These are phyloP conservation scores for Suillus americanus DNA, from an alignment of 768 basidiomycete genomes.

Conservation along the genomic window DNA sequence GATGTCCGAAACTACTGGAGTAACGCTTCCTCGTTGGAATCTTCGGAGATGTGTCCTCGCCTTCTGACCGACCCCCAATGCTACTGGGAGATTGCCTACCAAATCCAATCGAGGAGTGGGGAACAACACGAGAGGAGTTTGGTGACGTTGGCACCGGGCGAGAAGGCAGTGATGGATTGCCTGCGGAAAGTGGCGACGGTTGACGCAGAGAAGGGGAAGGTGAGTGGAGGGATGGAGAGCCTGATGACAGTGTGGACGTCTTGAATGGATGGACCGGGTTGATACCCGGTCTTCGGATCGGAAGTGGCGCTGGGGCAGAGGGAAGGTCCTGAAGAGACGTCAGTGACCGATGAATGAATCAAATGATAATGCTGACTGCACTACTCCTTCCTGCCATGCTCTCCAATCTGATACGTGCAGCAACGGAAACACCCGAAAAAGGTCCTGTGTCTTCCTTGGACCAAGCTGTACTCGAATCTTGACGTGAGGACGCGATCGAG, in stretches of 20 bases:
- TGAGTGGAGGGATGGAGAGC: constrained; percentile 48
- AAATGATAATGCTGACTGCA: constrained; percentile 13
- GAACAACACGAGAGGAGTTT: constrained; percentile 40
- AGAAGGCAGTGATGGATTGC: constrained; percentile 35
- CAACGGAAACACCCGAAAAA: constrained; percentile 30
- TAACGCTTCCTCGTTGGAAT: constrained; percentile 55
- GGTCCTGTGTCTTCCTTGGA: constrained; percentile 36
- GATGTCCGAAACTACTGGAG: constrained; percentile 76
- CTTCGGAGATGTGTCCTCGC: constrained; percentile 29
- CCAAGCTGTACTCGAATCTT: constrained; percentile 36
- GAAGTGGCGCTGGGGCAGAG: constrained; percentile 39
- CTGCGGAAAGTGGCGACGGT: constrained; percentile 42
- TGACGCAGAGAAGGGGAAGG: constrained; percentile 48
- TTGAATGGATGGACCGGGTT: constrained; percentile 48
- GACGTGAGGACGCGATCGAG: constrained; percentile 42
- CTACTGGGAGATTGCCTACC: constrained; percentile 39
- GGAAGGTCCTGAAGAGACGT: constrained; percentile 33
- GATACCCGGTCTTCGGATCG: constrained; percentile 45
- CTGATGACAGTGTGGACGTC: constrained; percentile 48
- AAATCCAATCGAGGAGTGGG: constrained; percentile 38
- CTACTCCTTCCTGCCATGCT: constrained; percentile 39
- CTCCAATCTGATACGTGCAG: constrained; percentile 49
- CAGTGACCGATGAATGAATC: constrained; percentile 1
- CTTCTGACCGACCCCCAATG: constrained; percentile 40
- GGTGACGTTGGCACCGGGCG: constrained; percentile 39